A percentile compares a stretch with the other conserved stretches of the same genome.
phyloP scores from a whole-genome alignment of 352 stramenopile species.

The Globisporangium heterothallicum region DNA sequence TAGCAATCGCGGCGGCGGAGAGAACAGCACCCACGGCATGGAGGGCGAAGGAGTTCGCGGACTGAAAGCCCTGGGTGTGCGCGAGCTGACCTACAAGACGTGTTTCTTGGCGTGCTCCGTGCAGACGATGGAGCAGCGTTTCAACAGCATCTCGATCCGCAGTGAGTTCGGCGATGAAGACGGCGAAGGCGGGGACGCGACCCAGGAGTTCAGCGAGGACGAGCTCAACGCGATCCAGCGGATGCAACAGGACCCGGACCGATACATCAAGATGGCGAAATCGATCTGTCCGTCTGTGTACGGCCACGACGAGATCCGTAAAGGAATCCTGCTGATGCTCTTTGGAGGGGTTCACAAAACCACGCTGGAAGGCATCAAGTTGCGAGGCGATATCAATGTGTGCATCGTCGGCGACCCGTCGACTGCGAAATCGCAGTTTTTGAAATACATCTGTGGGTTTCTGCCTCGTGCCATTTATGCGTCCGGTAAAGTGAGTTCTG shows the following conservation, averaged over 20 bases:
- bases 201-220: conserved; percentile 87
- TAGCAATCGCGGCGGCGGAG: conserved; percentile 28
- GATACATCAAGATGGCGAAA: conserved; percentile 92
- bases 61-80: conserved; percentile 93
- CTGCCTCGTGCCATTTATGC: conserved; percentile 97
- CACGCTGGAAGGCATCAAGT: conserved; percentile 95
- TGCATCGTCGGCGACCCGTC: conserved; percentile 97
- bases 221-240: conserved; percentile 90
- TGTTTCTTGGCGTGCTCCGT: conserved; percentile 96
- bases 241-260: conserved; percentile 88
- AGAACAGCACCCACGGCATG: conserved; percentile 78
- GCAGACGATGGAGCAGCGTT: conserved; percentile 87
- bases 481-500: conserved; percentile 97
- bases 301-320: conserved; percentile 93
- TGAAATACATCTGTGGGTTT: conserved; percentile 96
- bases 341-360: conserved; percentile 98
- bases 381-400: conserved; percentile 99
- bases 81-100: conserved; percentile 97
- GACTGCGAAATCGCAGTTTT: conserved; percentile 98
- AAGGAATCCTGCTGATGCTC: conserved; percentile 96
- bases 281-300: conserved; percentile 97
- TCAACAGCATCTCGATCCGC: conserved; percentile 84
- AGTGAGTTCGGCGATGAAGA: conserved; percentile 63
- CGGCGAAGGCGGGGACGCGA: conserved; percentile 21
- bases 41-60: conserved; percentile 91